A percentile compares a stretch with the other conserved stretches of the same genome.
Conservation (phyloP, 2,329 filamentous ascomycete genomes). For the Fusarium haematococcum region DNA sequence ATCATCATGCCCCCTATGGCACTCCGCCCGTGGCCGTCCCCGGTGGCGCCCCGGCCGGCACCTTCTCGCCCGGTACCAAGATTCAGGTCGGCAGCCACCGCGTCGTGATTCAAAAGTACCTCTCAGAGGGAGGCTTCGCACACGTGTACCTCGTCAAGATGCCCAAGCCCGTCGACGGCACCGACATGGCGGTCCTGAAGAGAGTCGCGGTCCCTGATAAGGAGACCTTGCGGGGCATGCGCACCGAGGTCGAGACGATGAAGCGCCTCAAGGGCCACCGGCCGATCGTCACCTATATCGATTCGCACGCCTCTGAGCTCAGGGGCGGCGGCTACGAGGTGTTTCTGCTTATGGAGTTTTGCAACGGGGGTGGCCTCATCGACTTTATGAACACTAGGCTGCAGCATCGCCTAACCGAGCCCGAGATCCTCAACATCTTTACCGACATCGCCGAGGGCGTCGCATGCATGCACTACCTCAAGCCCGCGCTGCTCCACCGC, state of each 20-base stretch:
- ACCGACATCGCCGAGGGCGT: constrained; percentile 95
- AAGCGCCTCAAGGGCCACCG: constrained; percentile 98
- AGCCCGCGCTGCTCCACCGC: constrained; percentile 90
- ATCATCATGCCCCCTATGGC: constrained; percentile 59
- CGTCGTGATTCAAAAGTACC: constrained; percentile 95
- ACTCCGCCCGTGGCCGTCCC: constrained; percentile 56
- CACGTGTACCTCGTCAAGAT: constrained; percentile 97
- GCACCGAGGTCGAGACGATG: constrained; percentile 99
- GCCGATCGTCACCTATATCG: constrained; percentile 97
- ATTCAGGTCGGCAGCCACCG: constrained; percentile 94
- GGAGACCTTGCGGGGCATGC: constrained; percentile 93
- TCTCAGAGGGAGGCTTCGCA: constrained; percentile 97
- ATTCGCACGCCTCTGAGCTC: constrained; percentile 96
- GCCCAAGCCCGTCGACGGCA: constrained; percentile 79
- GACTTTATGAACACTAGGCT: constrained; percentile 99
- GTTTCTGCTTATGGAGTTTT: constrained; percentile 98
- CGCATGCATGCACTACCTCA: constrained; percentile 98
- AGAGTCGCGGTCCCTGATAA: constrained; percentile 97
- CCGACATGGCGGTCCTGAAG: constrained; percentile 88
- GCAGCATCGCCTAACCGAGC: constrained; percentile 95
- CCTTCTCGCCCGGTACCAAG: constrained; percentile 93
- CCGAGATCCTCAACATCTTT: constrained; percentile 97
- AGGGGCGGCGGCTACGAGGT: constrained; percentile 96
- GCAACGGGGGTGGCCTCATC: constrained; percentile 92
- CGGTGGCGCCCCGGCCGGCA: constrained; percentile 75